These are phyloP conservation scores for Pseudogymnoascus sp. DNA, from an alignment of 2,329 filamentous ascomycete species.

Conservation along the genomic window DNA sequence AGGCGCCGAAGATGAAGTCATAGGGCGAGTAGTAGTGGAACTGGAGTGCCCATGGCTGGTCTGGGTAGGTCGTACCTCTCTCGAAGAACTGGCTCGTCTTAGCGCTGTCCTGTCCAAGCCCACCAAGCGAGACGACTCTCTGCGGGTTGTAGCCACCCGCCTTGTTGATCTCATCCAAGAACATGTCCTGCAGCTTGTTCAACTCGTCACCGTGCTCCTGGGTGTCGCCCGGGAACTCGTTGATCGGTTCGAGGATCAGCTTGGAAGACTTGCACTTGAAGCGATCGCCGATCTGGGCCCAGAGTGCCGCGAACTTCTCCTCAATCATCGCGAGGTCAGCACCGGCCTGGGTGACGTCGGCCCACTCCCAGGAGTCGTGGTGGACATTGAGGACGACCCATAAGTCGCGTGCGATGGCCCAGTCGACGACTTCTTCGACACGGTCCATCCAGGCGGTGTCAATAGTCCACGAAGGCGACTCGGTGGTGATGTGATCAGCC, in stretches of 20 bases:
- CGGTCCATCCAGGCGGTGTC: constrained; percentile 47
- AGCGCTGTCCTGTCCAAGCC: constrained; percentile 40
- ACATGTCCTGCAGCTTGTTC: constrained; percentile 50
- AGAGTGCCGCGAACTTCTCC: constrained; percentile 47
- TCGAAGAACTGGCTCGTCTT: constrained; percentile 49
- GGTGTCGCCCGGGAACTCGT: constrained; percentile 47
- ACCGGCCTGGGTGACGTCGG: constrained; percentile 38
- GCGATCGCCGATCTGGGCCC: constrained; percentile 48
- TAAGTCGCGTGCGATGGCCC: constrained; percentile 42
- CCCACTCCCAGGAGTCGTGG: constrained; percentile 53
- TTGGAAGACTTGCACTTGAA: constrained; percentile 46
- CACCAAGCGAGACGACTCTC: constrained; percentile 48
- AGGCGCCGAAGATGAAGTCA: constrained; percentile 40
- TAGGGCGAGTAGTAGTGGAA: constrained; percentile 55
- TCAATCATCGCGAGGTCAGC: constrained; percentile 46
- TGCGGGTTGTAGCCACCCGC: constrained; percentile 47
- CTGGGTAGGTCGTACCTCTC: constrained; percentile 39
- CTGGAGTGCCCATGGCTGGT: constrained; percentile 49
- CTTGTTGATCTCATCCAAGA: constrained; percentile 44
- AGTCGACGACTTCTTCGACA: constrained; percentile 49
- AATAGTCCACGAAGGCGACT: constrained; percentile 45
- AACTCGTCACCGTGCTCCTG: constrained; percentile 41
- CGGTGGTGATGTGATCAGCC: constrained; percentile 45
- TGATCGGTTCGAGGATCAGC: constrained; percentile 52
- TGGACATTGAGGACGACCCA: constrained; percentile 51